Evolutionary conservation across 345 rosid genomes (phyloP).

Genomic region (Alliaria petiolata): DNA sequence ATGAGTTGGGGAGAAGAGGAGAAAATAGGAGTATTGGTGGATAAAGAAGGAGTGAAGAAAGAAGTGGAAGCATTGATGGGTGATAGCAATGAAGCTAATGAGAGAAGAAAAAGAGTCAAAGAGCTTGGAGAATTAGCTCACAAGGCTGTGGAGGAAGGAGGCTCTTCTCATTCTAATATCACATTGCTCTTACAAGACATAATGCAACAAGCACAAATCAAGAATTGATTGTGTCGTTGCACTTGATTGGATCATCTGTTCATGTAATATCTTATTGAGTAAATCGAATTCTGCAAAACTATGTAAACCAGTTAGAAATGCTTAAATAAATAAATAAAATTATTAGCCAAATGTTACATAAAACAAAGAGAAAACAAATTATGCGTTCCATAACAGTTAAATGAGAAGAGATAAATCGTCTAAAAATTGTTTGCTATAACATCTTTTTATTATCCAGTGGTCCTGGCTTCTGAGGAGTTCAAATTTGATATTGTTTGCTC

Average conservation of each 20-base stretch:
- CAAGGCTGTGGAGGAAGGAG: conserved; percentile 42
- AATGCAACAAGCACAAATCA: conserved; percentile 10
- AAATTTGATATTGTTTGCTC: no score
- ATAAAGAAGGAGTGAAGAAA: conserved; percentile 37
- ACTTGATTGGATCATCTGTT: not conserved
- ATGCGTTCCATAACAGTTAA: no score
- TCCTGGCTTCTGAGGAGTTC: no score
- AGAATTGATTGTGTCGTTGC: not conserved
- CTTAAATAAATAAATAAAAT: no score
- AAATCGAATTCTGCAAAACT: no score
- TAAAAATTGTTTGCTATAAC: no score
- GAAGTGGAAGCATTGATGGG: conserved; percentile 43
- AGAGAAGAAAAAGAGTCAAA: conserved; percentile 36
- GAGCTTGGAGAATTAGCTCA: conserved; percentile 36
- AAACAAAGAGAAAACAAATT: no score
- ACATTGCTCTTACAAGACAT: conserved; percentile 30
- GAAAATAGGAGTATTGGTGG: conserved; percentile 38
- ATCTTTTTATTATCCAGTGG: no score
- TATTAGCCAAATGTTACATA: no score
- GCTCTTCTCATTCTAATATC: conserved; percentile 48
- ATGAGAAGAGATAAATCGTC: no score
- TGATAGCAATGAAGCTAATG: conserved; percentile 34
- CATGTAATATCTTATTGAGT: not conserved
- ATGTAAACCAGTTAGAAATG: no score
- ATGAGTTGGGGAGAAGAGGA: conserved; percentile 52